phyloP scores from a whole-genome alignment of 73 alveolate genomes.

The Paramecium tetraurelia region DNA sequence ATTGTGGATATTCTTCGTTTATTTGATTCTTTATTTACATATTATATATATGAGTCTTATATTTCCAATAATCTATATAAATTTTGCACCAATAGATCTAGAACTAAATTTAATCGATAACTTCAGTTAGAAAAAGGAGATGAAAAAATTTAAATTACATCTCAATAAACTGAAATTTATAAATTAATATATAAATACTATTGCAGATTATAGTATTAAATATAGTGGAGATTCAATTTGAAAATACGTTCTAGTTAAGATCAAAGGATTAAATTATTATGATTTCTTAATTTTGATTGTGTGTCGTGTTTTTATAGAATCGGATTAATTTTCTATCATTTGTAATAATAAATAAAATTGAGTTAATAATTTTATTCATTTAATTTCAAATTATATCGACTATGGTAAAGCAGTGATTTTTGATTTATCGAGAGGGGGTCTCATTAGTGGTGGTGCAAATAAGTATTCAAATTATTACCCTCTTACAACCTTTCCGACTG shows the following conservation, averaged over 20 bases:
- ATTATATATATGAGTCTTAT: neutral
- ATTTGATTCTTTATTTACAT: neutral
- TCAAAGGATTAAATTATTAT: neutral
- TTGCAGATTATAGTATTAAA: neutral
- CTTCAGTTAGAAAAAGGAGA: neutral
- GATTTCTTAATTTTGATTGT: neutral
- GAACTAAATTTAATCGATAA: neutral
- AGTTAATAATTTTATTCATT: neutral
- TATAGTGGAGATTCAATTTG: neutral
- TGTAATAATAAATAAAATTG: neutral
- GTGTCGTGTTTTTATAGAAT: neutral
- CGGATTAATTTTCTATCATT: neutral
- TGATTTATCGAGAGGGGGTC: neutral
- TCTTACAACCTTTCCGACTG: neutral
- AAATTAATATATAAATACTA: neutral
- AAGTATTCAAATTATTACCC: neutral
- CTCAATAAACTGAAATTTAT: neutral
- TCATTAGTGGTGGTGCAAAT: neutral
- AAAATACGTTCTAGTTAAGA: neutral
- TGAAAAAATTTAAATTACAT: neutral
- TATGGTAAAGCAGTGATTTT: neutral
- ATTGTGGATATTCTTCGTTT: conserved; percentile 21
- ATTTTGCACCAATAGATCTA: neutral
- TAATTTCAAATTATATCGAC: conserved; percentile 5
- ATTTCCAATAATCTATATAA: neutral